Evolutionary conservation across 768 basidiomycete species (phyloP).

Genomic region (Boletus rubroflammeus): DNA sequence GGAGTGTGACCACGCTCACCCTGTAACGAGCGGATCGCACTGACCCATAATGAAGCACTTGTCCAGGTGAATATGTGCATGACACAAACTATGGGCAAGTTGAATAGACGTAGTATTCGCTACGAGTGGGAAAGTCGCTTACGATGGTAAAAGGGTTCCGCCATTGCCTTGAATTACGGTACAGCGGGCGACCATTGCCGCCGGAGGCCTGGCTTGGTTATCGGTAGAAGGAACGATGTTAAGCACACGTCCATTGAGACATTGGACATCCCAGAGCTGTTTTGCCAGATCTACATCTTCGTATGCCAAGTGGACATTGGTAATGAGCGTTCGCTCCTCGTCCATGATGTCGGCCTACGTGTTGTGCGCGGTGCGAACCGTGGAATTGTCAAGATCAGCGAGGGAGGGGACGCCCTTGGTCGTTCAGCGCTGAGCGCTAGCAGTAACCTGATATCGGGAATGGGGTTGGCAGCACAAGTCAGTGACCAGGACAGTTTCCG

Average conservation of each 20-base stretch:
- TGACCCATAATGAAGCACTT: conserved; percentile 63
- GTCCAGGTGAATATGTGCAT: conserved; percentile 65
- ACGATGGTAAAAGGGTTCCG: conserved; percentile 34
- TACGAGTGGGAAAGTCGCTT: conserved; percentile 4
- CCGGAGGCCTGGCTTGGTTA: background rate
- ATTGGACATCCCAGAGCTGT: conserved; percentile 33
- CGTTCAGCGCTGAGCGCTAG: background rate
- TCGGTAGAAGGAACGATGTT: conserved; percentile 18
- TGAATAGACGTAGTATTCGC: conserved; percentile 14
- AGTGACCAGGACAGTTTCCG: background rate
- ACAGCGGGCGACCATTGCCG: background rate
- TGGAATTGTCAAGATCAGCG: background rate
- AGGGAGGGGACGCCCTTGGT: background rate
- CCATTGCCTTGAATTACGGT: conserved; percentile 23
- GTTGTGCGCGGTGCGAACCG: background rate
- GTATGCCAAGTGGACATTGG: conserved; percentile 32
- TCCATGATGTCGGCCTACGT: background rate
- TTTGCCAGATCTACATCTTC: conserved; percentile 23
- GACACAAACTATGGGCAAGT: conserved; percentile 41
- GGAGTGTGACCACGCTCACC: conserved; percentile 36
- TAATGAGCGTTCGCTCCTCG: conserved; percentile 12
- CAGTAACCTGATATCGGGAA: background rate
- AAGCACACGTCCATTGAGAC: conserved; percentile 28
- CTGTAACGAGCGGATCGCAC: conserved; percentile 48
- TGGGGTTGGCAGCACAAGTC: background rate